Evolutionary conservation across 768 basidiomycete species (phyloP).

Genomic region (Crepidotus variabilis): DNA sequence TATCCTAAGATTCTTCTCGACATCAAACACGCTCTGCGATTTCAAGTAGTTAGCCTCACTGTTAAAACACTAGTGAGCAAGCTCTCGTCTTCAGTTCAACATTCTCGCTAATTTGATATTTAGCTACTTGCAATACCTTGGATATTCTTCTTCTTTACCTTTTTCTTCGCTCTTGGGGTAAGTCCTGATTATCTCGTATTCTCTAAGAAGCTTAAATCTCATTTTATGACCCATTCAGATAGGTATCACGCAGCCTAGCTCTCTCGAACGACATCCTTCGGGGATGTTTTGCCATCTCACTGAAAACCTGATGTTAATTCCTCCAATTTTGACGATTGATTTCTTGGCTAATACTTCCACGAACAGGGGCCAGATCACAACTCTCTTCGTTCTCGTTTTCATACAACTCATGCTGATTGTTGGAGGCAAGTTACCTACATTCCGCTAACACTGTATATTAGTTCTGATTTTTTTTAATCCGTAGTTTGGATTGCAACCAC

Average conservation of each 20-base stretch:
- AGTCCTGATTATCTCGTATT: neutral
- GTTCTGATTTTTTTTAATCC: neutral
- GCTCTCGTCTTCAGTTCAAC: neutral
- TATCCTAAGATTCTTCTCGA: constrained; percentile 1
- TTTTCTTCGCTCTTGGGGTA: constrained; percentile 6
- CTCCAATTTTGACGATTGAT: neutral
- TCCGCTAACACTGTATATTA: too few relatives aligned
- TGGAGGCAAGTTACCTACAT: neutral
- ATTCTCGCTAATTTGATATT: neutral
- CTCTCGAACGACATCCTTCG: constrained; percentile 8
- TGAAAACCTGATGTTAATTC: neutral
- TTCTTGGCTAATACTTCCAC: neutral
- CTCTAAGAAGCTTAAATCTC: neutral
- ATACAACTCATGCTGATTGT: neutral
- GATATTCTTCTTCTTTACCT: constrained; percentile 1
- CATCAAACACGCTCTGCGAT: constrained; percentile 4
- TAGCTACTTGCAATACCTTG: constrained; percentile 8
- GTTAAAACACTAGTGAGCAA: neutral
- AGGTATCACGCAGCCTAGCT: constrained; percentile 5
- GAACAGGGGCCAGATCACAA: neutral
- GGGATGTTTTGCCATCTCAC: constrained; percentile 14
- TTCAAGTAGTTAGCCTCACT: neutral
- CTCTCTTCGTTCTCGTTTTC: neutral
- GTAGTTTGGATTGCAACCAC: neutral
- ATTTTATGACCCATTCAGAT: neutral